Evolutionary conservation across 495 filamentous ascomycete species (phyloP), one percentile per base, ranked within the genome.

Genomic region (Daldinia grandis): DNA sequence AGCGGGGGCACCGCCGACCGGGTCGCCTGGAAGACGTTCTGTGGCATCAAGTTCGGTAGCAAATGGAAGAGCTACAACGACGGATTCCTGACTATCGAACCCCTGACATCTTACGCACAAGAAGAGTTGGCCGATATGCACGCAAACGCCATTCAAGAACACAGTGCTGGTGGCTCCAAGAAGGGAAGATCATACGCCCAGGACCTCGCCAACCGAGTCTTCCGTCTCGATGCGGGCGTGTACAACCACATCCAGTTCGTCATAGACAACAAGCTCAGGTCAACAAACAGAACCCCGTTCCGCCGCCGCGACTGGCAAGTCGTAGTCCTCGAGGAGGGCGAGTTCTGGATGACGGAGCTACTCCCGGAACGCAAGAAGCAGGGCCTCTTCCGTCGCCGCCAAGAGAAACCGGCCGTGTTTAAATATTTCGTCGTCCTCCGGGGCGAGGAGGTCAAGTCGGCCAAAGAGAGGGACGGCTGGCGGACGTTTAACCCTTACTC

Each of bases 221-320:
- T 58, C 53, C 15, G 51, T 15, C 59, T 76, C 2, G 25, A 64
- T 2, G 15, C 14, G 0, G 65, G 56, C 0, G 12, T 62, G 19
- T 72, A 67, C 28, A 68, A 69, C 15, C 63, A 30, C 40, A 1
- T 68, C 7, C 65, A 76, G 37, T 42, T 56, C 4, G 58, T 76
- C 40, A 24, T 76, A 5, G 62, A 69, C 17, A 59, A 70, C 21
- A 76, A 68, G 33, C 63, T 49, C 19, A 56, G 44, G 19, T 55
- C 59, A n/a, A 59, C 74, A 14, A 76, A 76, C 56, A 65, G n/a
- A 24, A 74, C 65, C 1, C 71, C 72, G n/a, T 65, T 66, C 17
- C 74, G 66, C 47, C 61, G 66, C 25, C 74, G 72, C 0, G 74
- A 72, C 62, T 76, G 74, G 74, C 61, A 65, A 1, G 35, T 74